phyloP scores from a whole-genome alignment of 2,329 filamentous ascomycete species.

The Fusarium circinatum region DNA sequence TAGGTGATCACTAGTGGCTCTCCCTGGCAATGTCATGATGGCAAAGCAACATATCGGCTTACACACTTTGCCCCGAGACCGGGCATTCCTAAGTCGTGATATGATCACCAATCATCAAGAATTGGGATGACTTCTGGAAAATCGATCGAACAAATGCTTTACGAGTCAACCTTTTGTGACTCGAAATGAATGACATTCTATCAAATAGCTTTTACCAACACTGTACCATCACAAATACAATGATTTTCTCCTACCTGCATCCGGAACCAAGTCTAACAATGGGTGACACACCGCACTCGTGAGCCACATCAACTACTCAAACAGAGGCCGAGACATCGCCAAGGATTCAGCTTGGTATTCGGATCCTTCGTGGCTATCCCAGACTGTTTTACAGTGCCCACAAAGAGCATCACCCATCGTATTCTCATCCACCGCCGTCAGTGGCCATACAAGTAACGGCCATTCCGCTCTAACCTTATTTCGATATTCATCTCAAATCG shows the following conservation, averaged over 20 bases:
- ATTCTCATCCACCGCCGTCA: constrained; percentile 9
- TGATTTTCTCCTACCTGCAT: neutral
- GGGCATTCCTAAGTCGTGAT: neutral
- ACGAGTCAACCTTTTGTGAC: neutral
- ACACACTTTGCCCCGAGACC: neutral
- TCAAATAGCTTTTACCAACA: neutral
- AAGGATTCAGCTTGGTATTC: constrained; percentile 1
- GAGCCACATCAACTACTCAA: neutral
- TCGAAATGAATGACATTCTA: neutral
- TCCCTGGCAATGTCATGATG: neutral
- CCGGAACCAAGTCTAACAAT: neutral
- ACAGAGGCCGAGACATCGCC: neutral
- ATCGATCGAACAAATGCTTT: neutral
- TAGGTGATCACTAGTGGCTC: neutral
- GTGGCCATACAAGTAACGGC: constrained; percentile 3
- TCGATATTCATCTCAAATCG: neutral
- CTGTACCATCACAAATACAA: neutral
- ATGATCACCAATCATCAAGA: neutral
- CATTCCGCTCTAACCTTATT: constrained; percentile 28
- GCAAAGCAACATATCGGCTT: neutral
- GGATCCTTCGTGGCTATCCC: constrained; percentile 4
- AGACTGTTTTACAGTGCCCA: neutral
- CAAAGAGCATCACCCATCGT: neutral
- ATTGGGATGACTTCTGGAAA: neutral
- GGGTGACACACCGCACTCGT: neutral